Conservation (phyloP, 1,284 basidiomycete genomes). For the Macrocystidia cucumis region DNA sequence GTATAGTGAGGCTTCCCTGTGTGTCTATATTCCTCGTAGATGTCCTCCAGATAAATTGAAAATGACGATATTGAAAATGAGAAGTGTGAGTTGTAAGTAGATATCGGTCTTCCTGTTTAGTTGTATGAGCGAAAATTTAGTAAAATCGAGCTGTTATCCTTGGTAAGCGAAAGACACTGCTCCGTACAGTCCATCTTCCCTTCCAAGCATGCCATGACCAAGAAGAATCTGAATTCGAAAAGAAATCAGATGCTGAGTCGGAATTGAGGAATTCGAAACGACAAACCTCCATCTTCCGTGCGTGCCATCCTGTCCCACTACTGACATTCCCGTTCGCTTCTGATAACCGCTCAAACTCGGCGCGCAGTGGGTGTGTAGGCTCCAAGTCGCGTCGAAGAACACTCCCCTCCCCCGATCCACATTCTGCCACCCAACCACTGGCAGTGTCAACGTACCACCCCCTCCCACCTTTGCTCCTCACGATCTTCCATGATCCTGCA, state of each 20-base stretch:
- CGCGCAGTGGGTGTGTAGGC: conserved; percentile 55
- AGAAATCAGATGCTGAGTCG: conserved; percentile 10
- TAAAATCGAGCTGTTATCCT: too few relatives aligned
- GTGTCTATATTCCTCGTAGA: too few relatives aligned
- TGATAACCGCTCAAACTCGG: conserved; percentile 66
- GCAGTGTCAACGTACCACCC: conserved; percentile 95
- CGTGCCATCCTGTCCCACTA: conserved; percentile 92
- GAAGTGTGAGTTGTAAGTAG: too few relatives aligned
- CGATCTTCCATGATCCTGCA: conserved; percentile 79
- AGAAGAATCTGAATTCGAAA: conserved; percentile 54
- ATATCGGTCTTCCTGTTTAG: too few relatives aligned
- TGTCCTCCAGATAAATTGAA: too few relatives aligned
- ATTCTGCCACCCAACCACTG: conserved; percentile 65
- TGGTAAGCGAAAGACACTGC: conserved; percentile 89
- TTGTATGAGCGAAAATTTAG: too few relatives aligned
- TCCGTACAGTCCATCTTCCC: conserved; percentile 92
- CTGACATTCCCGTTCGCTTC: conserved; percentile 84
- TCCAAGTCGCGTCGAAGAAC: conserved; percentile 56
- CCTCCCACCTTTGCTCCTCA: conserved; percentile 86
- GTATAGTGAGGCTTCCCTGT: too few relatives aligned
- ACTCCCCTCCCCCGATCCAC: conserved; percentile 23
- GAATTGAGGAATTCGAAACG: conserved; percentile 4
- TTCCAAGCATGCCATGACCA: conserved; percentile 85
- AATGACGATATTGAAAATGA: too few relatives aligned
- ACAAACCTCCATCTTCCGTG: conserved; percentile 93